Evolutionary conservation across 306 rosid genomes (phyloP).

Genomic region (Hippophae gyantsensis): DNA sequence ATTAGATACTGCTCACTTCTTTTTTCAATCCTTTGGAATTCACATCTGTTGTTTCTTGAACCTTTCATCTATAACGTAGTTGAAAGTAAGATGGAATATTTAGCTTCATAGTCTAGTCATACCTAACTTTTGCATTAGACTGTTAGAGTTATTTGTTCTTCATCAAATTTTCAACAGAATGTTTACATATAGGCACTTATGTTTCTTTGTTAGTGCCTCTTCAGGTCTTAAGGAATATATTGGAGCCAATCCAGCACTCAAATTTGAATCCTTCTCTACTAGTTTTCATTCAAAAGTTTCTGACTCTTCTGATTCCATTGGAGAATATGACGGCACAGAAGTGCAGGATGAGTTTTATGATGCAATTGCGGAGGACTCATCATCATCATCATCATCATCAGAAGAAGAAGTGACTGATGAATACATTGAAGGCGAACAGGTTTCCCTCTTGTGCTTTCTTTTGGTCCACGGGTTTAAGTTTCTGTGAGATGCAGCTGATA

Average conservation of each 20-base stretch:
- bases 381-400: constrained; percentile 51
- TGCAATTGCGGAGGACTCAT: constrained; percentile 62
- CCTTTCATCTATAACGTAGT: not conserved
- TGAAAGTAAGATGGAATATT: not conserved
- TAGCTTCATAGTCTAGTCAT: not conserved
- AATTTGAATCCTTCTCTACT: constrained; percentile 28
- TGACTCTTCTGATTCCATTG: constrained; percentile 32
- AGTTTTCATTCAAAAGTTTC: constrained; percentile 42
- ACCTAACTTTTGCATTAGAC: not conserved
- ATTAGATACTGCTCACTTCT: not conserved
- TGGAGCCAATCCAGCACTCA: constrained; percentile 65
- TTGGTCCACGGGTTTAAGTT: not conserved
- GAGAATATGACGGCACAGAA: constrained; percentile 41
- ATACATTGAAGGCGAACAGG: constrained; percentile 27
- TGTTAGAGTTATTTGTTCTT: not conserved
- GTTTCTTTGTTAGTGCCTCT: constrained; percentile 14
- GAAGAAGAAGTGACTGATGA: constrained; percentile 29
- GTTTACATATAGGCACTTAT: not conserved
- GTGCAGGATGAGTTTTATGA: constrained; percentile 83
- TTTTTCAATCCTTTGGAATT: not conserved
- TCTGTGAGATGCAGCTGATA: not conserved
- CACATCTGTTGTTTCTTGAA: not conserved
- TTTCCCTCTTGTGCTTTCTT: constrained; percentile 11
- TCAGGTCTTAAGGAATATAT: constrained; percentile 89
- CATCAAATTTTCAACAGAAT: not conserved